A percentile compares a stretch with the other conserved stretches of the same genome.
These are phyloP conservation scores for Candida gigantensis DNA, from an alignment of 1,139 yeast genomes.

Conservation along the genomic window DNA sequence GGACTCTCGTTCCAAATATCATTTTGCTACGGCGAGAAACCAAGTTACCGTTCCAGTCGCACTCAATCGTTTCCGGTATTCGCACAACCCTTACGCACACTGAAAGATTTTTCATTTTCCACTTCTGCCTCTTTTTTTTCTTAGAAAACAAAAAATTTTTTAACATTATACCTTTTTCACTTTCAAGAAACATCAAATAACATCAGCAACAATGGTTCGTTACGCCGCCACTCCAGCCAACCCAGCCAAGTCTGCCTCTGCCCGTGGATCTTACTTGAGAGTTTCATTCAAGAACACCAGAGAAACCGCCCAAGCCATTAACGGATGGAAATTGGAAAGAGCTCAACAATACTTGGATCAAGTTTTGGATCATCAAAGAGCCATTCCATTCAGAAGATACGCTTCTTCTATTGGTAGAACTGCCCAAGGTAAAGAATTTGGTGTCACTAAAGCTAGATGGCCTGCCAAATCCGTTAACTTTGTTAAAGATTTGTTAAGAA, in stretches of 20 bases:
- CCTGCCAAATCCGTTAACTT: slow-evolving; percentile 98
- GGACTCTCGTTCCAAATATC: too few relatives aligned
- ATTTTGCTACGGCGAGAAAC: too few relatives aligned
- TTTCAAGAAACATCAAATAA: slow-evolving; percentile 7
- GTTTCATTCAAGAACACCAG: slow-evolving; percentile 99
- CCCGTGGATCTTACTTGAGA: slow-evolving; percentile 99
- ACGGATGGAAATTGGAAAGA: slow-evolving; percentile 95
- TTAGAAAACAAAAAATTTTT: slow-evolving; percentile 4
- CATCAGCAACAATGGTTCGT: slow-evolving; percentile 52
- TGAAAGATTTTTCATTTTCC: too few relatives aligned
- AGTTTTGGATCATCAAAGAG: slow-evolving; percentile 98
- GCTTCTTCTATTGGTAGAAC: slow-evolving; percentile 98
- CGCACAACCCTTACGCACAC: too few relatives aligned
- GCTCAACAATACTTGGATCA: slow-evolving; percentile 96
- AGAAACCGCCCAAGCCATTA: slow-evolving; percentile 98
- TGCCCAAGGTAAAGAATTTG: slow-evolving; percentile 99
- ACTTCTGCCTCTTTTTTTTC: too few relatives aligned
- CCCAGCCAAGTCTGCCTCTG: slow-evolving; percentile 99
- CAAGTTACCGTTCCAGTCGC: too few relatives aligned
- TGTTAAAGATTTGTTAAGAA: slow-evolving; percentile 90
- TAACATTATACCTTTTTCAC: slow-evolving; percentile 1
- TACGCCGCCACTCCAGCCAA: slow-evolving; percentile 99
- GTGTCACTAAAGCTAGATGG: slow-evolving; percentile 99
- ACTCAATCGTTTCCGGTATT: too few relatives aligned
- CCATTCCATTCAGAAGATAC: slow-evolving; percentile 99